Evolutionary conservation across 768 basidiomycete species (phyloP).

Genomic region (Glaciozyma martinii): DNA sequence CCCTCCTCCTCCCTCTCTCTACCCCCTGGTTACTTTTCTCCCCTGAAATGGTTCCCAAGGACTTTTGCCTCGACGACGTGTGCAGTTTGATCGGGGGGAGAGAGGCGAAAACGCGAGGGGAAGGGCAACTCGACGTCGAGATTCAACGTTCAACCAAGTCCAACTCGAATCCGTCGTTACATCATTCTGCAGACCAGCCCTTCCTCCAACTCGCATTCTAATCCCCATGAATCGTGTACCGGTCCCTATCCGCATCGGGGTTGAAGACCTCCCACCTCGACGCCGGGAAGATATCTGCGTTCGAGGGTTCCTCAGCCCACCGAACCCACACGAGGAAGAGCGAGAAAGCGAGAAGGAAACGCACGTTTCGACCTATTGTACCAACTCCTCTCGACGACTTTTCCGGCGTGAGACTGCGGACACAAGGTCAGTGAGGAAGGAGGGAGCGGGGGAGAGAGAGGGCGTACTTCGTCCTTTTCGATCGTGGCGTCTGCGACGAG

Average conservation of each 20-base stretch:
- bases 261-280: conserved; percentile 33
- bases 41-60: not conserved
- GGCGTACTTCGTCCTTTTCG: conserved; percentile 84
- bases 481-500: conserved; percentile 85
- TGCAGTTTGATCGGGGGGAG: no score
- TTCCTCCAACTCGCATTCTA: not conserved
- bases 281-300: conserved; percentile 29
- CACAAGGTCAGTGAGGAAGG: not conserved
- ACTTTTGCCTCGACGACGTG: no score
- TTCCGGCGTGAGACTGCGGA: conserved; percentile 67
- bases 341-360: not conserved
- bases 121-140: no score
- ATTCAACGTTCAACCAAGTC: no score
- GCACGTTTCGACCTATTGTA: conserved; percentile 81
- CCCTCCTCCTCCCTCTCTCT: not conserved
- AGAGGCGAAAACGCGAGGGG: no score
- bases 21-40: not conserved
- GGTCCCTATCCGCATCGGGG: conserved; percentile 21
- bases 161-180: not conserved
- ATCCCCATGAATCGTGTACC: conserved; percentile 26
- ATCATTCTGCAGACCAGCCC: not conserved
- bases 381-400: conserved; percentile 92
- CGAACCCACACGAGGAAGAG: not conserved
- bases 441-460: not conserved
- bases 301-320: no score